Evolutionary conservation across 805 yeast genomes (phyloP).

Genomic region (Dipodascus albidus): DNA sequence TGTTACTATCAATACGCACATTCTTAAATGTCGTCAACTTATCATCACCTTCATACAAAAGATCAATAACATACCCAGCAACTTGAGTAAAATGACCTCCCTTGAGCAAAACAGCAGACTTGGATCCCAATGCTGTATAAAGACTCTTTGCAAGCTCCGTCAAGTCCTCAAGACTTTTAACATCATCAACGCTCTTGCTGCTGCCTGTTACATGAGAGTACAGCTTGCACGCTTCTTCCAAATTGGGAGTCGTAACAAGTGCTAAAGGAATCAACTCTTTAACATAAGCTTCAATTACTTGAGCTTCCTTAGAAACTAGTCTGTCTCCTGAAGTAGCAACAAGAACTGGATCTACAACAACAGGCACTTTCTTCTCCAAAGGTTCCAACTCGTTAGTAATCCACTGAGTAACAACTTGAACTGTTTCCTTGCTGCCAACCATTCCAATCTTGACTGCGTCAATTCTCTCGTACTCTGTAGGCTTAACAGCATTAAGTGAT

Average conservation of each 20-base stretch:
- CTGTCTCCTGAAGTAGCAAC: constrained; percentile 67
- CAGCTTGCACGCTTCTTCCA: constrained; percentile 43
- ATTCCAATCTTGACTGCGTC: constrained; percentile 74
- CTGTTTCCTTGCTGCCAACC: constrained; percentile 44
- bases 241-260: constrained; percentile 63
- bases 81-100: constrained; percentile 59
- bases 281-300: constrained; percentile 29
- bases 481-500: constrained; percentile 36
- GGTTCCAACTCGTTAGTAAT: too few species aligned
- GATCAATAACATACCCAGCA: constrained; percentile 17
- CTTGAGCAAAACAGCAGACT: constrained; percentile 47
- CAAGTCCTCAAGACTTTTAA: constrained; percentile 30
- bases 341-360: constrained; percentile 78
- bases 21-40: constrained; percentile 35
- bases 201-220: not conserved
- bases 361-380: too few species aligned
- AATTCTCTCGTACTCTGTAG: constrained; percentile 29
- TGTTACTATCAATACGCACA: constrained; percentile 32
- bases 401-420: constrained; percentile 33
- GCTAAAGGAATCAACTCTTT: constrained; percentile 38
- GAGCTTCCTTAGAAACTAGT: constrained; percentile 38
- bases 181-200: constrained; percentile 5
- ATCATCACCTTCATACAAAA: constrained; percentile 23
- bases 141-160: constrained; percentile 26
- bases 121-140: constrained; percentile 32